A percentile compares a stretch with the other conserved stretches of the same genome.
phyloP scores from a whole-genome alignment of 2,329 filamentous ascomycete genomes.

The Zasmidium citrigriseum region DNA sequence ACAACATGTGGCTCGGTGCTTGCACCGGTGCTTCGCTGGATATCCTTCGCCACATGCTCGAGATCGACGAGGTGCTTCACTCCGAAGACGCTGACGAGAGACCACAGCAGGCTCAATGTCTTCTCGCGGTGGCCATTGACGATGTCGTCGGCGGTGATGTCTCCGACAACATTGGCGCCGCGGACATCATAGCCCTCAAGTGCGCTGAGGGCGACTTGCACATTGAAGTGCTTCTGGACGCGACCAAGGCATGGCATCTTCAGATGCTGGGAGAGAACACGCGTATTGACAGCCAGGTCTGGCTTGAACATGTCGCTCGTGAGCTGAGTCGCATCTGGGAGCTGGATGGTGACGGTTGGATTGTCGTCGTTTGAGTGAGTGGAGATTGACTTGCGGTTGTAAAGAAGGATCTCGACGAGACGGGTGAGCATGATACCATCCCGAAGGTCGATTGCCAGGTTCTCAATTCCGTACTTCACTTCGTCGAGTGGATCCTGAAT shows the following conservation, averaged over 20 bases:
- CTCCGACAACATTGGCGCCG: conserved; percentile 41
- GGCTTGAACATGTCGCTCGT: conserved; percentile 35
- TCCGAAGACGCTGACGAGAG: conserved; percentile 59
- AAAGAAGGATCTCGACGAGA: conserved; percentile 59
- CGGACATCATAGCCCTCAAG: conserved; percentile 48
- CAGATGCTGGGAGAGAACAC: conserved; percentile 56
- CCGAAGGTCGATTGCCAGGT: conserved; percentile 63
- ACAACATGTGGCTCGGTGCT: not conserved
- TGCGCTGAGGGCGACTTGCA: conserved; percentile 58
- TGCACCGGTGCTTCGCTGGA: conserved; percentile 6
- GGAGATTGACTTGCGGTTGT: not conserved
- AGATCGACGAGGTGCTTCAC: conserved; percentile 57
- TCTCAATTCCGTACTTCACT: conserved; percentile 58
- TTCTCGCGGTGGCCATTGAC: conserved; percentile 67
- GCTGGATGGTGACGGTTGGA: conserved; percentile 45
- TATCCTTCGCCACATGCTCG: conserved; percentile 54
- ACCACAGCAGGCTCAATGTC: conserved; percentile 63
- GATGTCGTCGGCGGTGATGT: conserved; percentile 58
- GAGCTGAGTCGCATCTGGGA: conserved; percentile 48
- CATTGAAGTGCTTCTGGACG: conserved; percentile 60
- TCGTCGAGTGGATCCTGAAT: conserved; percentile 61
- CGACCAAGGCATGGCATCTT: conserved; percentile 59
- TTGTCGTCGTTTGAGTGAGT: conserved; percentile 25
- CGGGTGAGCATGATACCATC: conserved; percentile 62
- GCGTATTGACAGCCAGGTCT: conserved; percentile 33